These are phyloP conservation scores for Globisporangium rhizosaccharum DNA, from an alignment of 352 stramenopile genomes.

Conservation along the genomic window DNA sequence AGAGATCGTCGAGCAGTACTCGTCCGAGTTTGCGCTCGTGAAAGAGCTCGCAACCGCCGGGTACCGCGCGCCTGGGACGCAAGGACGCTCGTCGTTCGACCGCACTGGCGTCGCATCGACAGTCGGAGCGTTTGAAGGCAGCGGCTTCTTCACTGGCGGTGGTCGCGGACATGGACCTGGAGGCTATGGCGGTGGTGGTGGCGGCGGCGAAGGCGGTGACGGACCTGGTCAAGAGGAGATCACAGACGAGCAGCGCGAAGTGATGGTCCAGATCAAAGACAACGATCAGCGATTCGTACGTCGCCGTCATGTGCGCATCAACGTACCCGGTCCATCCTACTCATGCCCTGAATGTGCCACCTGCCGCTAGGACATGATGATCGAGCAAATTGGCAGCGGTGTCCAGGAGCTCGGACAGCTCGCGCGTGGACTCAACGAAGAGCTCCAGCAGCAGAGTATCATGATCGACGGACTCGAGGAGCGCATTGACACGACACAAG, in stretches of 20 bases:
- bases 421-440: conserved; percentile 73
- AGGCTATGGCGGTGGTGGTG: conserved; percentile 24
- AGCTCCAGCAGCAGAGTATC: conserved; percentile 82
- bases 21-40: conserved; percentile 66
- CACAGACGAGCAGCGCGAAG: conserved; percentile 56
- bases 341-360: not conserved
- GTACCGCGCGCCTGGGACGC: conserved; percentile 38
- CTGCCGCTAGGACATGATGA: conserved; percentile 65
- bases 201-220: conserved; percentile 20
- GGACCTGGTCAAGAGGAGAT: conserved; percentile 43
- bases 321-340: not conserved
- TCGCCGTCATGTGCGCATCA: not conserved
- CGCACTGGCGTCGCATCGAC: conserved; percentile 32
- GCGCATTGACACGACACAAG: conserved; percentile 73
- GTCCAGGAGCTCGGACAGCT: conserved; percentile 77
- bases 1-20: conserved; percentile 78
- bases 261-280: conserved; percentile 70
- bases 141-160: conserved; percentile 43
- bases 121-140: conserved; percentile 64
- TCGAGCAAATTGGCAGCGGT: conserved; percentile 77
- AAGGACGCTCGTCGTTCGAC: conserved; percentile 37
- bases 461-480: conserved; percentile 84
- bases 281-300: conserved; percentile 84
- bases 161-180: conserved; percentile 17
- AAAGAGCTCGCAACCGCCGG: conserved; percentile 65